Evolutionary conservation across 106 monocot genomes (phyloP).

Genomic region (Apostasia ramifera): DNA sequence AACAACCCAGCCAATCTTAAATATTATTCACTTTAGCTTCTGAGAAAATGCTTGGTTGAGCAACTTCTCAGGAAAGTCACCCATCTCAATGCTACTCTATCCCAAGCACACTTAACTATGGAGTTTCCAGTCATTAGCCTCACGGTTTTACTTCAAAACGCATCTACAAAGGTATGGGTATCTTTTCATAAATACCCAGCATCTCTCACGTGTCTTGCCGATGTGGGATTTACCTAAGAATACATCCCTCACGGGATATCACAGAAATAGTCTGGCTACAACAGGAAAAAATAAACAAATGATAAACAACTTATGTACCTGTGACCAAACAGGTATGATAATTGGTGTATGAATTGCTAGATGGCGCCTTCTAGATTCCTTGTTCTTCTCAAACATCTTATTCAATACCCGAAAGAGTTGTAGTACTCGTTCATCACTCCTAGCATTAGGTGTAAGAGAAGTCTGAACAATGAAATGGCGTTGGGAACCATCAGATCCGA

Average conservation of each 20-base stretch:
- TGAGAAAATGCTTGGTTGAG: background rate
- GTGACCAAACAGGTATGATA: slow-evolving; percentile 99
- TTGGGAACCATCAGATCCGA: slow-evolving; percentile 99
- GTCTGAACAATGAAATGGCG: slow-evolving; percentile 98
- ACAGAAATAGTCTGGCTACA: background rate
- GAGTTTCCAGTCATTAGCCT: no score
- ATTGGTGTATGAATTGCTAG: slow-evolving; percentile 89
- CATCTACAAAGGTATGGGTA: no score
- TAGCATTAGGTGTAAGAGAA: slow-evolving; percentile 95
- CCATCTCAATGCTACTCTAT: no score
- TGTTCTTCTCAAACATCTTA: slow-evolving; percentile 96
- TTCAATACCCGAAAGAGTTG: slow-evolving; percentile 92
- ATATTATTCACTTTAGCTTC: background rate
- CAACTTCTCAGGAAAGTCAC: background rate
- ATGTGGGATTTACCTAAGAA: no score
- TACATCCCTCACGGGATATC: background rate
- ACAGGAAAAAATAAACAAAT: background rate
- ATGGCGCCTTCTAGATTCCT: slow-evolving; percentile 89
- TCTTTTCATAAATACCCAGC: no score
- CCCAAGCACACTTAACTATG: no score
- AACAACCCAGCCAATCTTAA: background rate
- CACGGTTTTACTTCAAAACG: no score
- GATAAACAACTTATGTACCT: slow-evolving; percentile 32
- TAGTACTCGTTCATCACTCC: slow-evolving; percentile 97
- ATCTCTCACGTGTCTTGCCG: no score